Percentiles rank a stretch among this genome's conserved stretches.
Conservation (phyloP, 257 asterid genomes). For the Ocimum tenuiflorum region DNA sequence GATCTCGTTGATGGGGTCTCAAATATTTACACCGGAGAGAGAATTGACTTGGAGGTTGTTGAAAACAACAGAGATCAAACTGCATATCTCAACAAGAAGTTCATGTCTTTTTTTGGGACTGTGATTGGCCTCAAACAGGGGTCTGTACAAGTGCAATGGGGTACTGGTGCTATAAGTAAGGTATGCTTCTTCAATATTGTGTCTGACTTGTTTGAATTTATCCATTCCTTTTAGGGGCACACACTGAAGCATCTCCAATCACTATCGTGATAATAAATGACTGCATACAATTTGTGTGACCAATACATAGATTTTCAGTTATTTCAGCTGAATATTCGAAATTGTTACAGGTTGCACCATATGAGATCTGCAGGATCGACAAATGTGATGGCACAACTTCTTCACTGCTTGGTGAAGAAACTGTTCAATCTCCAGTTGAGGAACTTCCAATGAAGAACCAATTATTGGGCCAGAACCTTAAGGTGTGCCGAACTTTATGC, state of each 20-base stretch:
- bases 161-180: constrained; percentile 60
- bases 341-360: constrained; percentile 57
- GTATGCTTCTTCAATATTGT: constrained; percentile 29
- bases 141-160: constrained; percentile 78
- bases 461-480: constrained; percentile 26
- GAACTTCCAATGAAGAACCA: constrained; percentile 34
- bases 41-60: constrained; percentile 17
- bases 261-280: neutral
- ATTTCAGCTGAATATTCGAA: constrained; percentile 15
- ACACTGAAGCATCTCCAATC: neutral
- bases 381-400: constrained; percentile 44
- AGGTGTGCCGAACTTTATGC: constrained; percentile 31
- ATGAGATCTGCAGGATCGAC: constrained; percentile 63
- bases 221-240: constrained; percentile 4
- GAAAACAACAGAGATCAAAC: constrained; percentile 21
- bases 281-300: neutral
- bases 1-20: constrained; percentile 18
- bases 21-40: constrained; percentile 10
- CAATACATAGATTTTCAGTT: neutral
- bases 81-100: constrained; percentile 19
- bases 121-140: constrained; percentile 55
- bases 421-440: constrained; percentile 35
- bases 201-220: neutral
- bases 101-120: constrained; percentile 55
- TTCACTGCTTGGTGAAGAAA: constrained; percentile 28